Evolutionary conservation across 352 stramenopile species (phyloP), one percentile per base, ranked within the genome.

Genomic region (Phytophthora idaei): DNA sequence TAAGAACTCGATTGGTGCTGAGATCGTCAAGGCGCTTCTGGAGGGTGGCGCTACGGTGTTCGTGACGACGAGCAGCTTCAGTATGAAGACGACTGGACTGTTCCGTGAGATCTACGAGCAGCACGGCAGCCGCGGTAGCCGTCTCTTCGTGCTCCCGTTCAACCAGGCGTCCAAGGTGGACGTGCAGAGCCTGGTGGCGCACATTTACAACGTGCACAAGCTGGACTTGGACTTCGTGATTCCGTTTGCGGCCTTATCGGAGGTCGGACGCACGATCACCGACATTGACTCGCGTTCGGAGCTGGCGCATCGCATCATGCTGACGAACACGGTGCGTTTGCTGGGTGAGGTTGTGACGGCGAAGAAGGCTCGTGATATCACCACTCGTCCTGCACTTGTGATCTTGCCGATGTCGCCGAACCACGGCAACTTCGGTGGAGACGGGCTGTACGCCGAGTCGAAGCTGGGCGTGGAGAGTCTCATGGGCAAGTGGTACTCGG

Each of bases 21-120:
- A 96, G 61, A 71, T 97, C 6, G 85, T 95, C 21, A 94, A 93
- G 76, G 70, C 90, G 11, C 80, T 97, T 29, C 66, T 97, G n/a
- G 85, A 96, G 69, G 90, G 90, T 62, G 90, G 90, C 12, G 88
- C 90, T 4, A 94, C 83, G 1, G 85, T 97, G 53, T 90, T 97
- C 27, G 85, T 88, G 70, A 95, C 90, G 11, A 94, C 88, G 21
- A 93, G 83, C 56, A 94, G 81, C 72, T 94, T 94, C 55, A 81
- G 77, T 32, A 71, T 67, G 50, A 73, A 78, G 39, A 85, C 81
- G 9, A 80, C 85, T 4, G 52, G 54, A 0, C 47, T 88, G 10
- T 96, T 97, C 76, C 88, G 83, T 14, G 73, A 78, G 47, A 90
- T 95, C 42, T 97, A 95, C 67, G 87, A 97, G 70, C 80, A 90